phyloP scores from a whole-genome alignment of 2,329 filamentous ascomycete species.

The Pyricularia grisea region DNA sequence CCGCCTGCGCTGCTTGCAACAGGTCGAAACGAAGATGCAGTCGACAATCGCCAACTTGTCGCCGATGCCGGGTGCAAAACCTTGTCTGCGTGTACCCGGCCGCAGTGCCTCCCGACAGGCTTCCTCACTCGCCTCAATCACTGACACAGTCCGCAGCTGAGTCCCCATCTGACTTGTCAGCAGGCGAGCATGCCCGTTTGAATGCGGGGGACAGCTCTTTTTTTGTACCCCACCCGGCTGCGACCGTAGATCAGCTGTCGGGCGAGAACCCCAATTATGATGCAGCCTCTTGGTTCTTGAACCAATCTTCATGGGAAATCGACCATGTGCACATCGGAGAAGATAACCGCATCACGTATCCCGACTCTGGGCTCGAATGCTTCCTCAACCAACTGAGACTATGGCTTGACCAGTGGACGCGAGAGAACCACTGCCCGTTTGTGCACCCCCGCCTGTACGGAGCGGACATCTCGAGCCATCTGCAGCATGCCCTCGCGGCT shows the following conservation, averaged over 20 bases:
- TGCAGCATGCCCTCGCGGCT: too few relatives aligned
- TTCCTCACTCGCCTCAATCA: not conserved
- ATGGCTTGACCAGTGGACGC: not conserved
- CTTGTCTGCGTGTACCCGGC: conserved; percentile 15
- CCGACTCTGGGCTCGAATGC: not conserved
- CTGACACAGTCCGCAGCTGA: not conserved
- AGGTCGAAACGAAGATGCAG: conserved; percentile 15
- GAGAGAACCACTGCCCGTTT: not conserved
- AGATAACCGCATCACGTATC: too few relatives aligned
- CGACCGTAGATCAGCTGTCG: not conserved
- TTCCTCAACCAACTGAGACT: not conserved
- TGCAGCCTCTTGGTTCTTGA: not conserved
- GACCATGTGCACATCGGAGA: too few relatives aligned
- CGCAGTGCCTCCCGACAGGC: not conserved
- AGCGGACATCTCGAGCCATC: too few relatives aligned
- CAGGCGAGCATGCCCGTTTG: not conserved
- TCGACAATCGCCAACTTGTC: conserved; percentile 13
- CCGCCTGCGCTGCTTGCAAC: conserved; percentile 14
- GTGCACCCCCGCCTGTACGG: too few relatives aligned
- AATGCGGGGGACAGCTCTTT: not conserved
- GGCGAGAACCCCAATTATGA: not conserved
- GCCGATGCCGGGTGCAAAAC: conserved; percentile 12
- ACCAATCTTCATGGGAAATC: too few relatives aligned
- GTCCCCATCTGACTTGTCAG: not conserved
- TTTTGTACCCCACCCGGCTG: not conserved